Conservation (phyloP, 2,329 filamentous ascomycete species). For the Fusarium caatingaense region DNA sequence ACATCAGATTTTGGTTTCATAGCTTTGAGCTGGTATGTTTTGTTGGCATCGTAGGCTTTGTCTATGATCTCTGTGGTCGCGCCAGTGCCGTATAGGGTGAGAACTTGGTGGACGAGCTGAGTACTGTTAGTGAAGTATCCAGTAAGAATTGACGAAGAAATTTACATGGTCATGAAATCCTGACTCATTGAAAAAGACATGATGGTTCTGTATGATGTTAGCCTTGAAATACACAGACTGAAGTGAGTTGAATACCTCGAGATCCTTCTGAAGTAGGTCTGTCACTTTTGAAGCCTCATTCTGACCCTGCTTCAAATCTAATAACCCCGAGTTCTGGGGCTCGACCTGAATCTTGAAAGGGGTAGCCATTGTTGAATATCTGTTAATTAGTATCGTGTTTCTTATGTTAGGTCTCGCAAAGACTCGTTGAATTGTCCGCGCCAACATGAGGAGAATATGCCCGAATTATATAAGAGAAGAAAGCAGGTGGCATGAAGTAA, state of each 20-base stretch:
- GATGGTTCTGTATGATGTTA: slow-evolving; percentile 58
- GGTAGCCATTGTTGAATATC: slow-evolving; percentile 56
- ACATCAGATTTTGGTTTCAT: slow-evolving; percentile 60
- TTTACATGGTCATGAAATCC: slow-evolving; percentile 85
- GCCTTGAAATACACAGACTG: not conserved
- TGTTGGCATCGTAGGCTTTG: slow-evolving; percentile 72
- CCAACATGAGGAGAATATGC: slow-evolving; percentile 25
- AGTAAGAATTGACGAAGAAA: not conserved
- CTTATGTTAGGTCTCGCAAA: slow-evolving; percentile 19
- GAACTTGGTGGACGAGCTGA: slow-evolving; percentile 76
- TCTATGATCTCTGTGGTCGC: slow-evolving; percentile 71
- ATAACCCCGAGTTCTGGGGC: slow-evolving; percentile 62
- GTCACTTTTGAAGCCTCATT: slow-evolving; percentile 72
- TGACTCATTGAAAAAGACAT: slow-evolving; percentile 81
- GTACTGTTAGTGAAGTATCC: not conserved
- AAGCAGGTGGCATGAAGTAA: not conserved
- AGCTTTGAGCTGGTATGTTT: slow-evolving; percentile 71
- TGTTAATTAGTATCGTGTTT: not conserved
- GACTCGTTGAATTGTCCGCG: slow-evolving; percentile 18
- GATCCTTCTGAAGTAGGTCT: slow-evolving; percentile 79
- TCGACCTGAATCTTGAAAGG: slow-evolving; percentile 61
- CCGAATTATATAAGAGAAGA: not conserved
- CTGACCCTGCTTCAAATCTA: slow-evolving; percentile 60
- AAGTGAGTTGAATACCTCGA: slow-evolving; percentile 60
- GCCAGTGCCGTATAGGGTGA: slow-evolving; percentile 81